A percentile compares a stretch with the other conserved stretches of the same genome.
These are phyloP conservation scores for Suhomyces terraborum DNA, from an alignment of 1,139 yeast genomes.

Conservation along the genomic window DNA sequence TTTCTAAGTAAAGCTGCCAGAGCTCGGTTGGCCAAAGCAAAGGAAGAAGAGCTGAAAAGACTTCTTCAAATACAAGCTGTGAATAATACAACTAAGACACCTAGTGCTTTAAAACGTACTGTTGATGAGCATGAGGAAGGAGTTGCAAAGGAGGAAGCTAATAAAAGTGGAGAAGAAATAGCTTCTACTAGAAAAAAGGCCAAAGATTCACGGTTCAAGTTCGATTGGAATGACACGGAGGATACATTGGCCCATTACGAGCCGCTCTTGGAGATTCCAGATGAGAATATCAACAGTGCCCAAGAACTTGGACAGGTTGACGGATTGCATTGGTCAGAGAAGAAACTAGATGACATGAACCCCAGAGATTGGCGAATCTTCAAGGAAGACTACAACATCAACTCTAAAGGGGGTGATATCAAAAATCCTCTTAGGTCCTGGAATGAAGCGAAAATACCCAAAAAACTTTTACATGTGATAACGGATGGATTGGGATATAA, in stretches of 20 bases:
- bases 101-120: no score
- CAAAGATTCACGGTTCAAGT: slow-evolving; percentile 50
- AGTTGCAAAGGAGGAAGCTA: slow-evolving; percentile 6
- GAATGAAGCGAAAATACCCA: slow-evolving; percentile 61
- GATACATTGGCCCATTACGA: slow-evolving; percentile 57
- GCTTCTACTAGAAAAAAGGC: slow-evolving; percentile 12
- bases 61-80: slow-evolving; percentile 17
- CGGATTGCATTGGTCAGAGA: slow-evolving; percentile 70
- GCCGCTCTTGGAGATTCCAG: slow-evolving; percentile 40
- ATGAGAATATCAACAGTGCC: slow-evolving; percentile 17
- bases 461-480: slow-evolving; percentile 37
- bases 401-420: slow-evolving; percentile 53
- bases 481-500: slow-evolving; percentile 46
- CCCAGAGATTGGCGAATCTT: slow-evolving; percentile 88
- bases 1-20: slow-evolving; percentile 55
- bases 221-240: slow-evolving; percentile 62
- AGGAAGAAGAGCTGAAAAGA: slow-evolving; percentile 22
- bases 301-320: slow-evolving; percentile 17
- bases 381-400: slow-evolving; percentile 74
- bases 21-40: slow-evolving; percentile 30
- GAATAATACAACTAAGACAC: no score
- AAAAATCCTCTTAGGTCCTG: slow-evolving; percentile 72
- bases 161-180: no score
- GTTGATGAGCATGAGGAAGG: slow-evolving; percentile 7
- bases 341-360: slow-evolving; percentile 65